Percentiles rank a stretch among this genome's conserved stretches.
Conservation (phyloP, 768 basidiomycete genomes). For the Coprinopsis sp. region DNA sequence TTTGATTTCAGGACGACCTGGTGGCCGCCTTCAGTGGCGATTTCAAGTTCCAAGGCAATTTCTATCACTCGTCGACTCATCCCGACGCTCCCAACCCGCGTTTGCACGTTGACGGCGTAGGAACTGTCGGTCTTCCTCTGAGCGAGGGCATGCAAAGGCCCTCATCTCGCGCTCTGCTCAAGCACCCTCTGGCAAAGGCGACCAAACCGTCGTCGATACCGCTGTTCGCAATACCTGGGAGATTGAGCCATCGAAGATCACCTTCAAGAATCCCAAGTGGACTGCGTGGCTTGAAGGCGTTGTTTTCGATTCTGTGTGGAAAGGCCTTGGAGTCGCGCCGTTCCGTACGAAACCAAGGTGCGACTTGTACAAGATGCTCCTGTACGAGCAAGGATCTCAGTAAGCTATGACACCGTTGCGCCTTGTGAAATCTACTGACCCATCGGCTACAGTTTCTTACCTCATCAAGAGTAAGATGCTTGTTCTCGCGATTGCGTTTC, state of each 20-base stretch:
- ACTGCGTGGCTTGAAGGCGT: slow-evolving; percentile 24
- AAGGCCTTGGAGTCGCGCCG: slow-evolving; percentile 31
- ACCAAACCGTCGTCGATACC: neutral
- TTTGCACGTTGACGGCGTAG: slow-evolving; percentile 29
- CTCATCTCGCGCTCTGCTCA: slow-evolving; percentile 24
- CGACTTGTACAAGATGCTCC: slow-evolving; percentile 43
- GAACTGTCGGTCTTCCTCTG: slow-evolving; percentile 35
- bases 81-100: slow-evolving; percentile 32
- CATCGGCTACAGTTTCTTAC: slow-evolving; percentile 31
- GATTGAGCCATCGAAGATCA: slow-evolving; percentile 35
- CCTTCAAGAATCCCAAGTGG: slow-evolving; percentile 41
- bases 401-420: slow-evolving; percentile 20
- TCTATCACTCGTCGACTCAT: neutral
- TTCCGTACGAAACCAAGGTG: slow-evolving; percentile 25
- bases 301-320: slow-evolving; percentile 29
- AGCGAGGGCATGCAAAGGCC: slow-evolving; percentile 25
- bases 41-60: slow-evolving; percentile 6
- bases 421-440: slow-evolving; percentile 3
- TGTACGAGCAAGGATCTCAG: slow-evolving; percentile 48
- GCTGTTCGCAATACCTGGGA: slow-evolving; percentile 18
- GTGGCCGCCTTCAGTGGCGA: slow-evolving; percentile 3
- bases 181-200: slow-evolving; percentile 42
- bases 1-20: slow-evolving; percentile 6
- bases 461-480: slow-evolving; percentile 41
- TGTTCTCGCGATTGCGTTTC: neutral